phyloP scores from a whole-genome alignment of 495 filamentous ascomycete species.

The Penicillium silybi region DNA sequence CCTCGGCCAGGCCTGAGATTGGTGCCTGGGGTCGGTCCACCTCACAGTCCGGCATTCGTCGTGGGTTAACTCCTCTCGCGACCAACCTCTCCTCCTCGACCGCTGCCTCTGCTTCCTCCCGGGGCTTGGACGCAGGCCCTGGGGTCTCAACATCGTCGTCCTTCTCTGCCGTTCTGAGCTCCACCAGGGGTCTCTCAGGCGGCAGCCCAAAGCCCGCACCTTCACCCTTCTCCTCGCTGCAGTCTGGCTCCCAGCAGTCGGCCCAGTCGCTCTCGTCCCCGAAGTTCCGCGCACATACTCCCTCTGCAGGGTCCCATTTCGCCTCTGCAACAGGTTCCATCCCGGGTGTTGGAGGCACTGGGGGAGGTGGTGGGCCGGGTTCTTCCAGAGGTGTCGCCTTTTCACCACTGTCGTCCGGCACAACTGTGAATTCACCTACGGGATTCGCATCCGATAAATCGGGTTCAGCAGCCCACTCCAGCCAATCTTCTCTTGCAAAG shows the following conservation, averaged over 20 bases:
- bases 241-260: constrained; percentile 58
- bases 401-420: constrained; percentile 60
- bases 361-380: constrained; percentile 55
- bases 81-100: constrained; percentile 48
- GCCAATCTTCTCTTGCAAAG: constrained; percentile 60
- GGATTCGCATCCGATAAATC: constrained; percentile 52
- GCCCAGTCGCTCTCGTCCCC: constrained; percentile 55
- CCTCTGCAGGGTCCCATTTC: constrained; percentile 56
- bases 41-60: constrained; percentile 55
- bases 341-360: constrained; percentile 56
- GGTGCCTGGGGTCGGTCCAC: constrained; percentile 58
- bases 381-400: constrained; percentile 56
- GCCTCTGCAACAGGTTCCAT: constrained; percentile 53
- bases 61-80: constrained; percentile 60
- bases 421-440: constrained; percentile 59
- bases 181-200: constrained; percentile 43
- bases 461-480: constrained; percentile 40
- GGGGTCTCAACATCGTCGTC: constrained; percentile 48
- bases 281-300: constrained; percentile 57
- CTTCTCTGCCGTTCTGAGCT: constrained; percentile 55
- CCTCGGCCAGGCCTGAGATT: constrained; percentile 55
- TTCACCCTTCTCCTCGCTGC: constrained; percentile 51
- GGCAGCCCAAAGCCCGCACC: constrained; percentile 50
- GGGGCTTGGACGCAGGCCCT: constrained; percentile 41
- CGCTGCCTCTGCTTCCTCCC: constrained; percentile 44